phyloP scores from a whole-genome alignment of 306 rosid genomes.

The Casuarina equisetifolia region DNA sequence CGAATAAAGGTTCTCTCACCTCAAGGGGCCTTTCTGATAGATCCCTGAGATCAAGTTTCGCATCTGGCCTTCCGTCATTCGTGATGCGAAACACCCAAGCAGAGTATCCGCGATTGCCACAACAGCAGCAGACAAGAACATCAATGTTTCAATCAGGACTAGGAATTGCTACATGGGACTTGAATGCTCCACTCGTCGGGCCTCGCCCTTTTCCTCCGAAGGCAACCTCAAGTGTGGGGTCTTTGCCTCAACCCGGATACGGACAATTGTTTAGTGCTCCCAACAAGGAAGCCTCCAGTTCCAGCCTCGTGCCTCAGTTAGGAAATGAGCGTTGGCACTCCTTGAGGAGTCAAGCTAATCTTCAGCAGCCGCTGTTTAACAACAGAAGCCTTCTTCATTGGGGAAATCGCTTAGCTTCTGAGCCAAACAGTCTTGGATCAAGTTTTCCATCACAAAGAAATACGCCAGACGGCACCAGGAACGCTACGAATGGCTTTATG shows the following conservation, averaged over 20 bases:
- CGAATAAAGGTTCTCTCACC: constrained; percentile 29
- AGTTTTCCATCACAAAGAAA: constrained; percentile 12
- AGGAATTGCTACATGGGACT: background rate
- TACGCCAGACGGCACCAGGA: background rate
- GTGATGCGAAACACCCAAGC: constrained; percentile 12
- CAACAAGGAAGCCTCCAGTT: background rate
- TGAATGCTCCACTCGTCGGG: background rate
- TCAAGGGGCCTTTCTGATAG: constrained; percentile 33
- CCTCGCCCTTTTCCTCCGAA: constrained; percentile 8
- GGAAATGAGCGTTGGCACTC: constrained; percentile 6
- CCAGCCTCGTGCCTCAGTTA: background rate
- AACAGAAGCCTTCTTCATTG: constrained; percentile 6
- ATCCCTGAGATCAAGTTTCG: constrained; percentile 46
- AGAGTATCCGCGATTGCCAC: background rate
- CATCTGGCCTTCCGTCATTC: constrained; percentile 27
- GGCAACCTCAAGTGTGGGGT: background rate
- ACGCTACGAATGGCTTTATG: constrained; percentile 1
- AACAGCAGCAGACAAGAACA: constrained; percentile 2
- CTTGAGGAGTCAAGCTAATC: constrained; percentile 3
- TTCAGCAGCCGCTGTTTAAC: constrained; percentile 18
- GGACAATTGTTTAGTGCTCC: background rate
- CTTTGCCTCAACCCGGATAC: background rate
- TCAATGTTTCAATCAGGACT: background rate
- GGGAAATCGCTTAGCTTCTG: background rate
- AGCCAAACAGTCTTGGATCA: background rate